Percentiles rank a stretch among this genome's conserved stretches.
Evolutionary conservation across 176 grass and related monocot genomes (phyloP).

Genomic region (Eremochloa ophiuroides): DNA sequence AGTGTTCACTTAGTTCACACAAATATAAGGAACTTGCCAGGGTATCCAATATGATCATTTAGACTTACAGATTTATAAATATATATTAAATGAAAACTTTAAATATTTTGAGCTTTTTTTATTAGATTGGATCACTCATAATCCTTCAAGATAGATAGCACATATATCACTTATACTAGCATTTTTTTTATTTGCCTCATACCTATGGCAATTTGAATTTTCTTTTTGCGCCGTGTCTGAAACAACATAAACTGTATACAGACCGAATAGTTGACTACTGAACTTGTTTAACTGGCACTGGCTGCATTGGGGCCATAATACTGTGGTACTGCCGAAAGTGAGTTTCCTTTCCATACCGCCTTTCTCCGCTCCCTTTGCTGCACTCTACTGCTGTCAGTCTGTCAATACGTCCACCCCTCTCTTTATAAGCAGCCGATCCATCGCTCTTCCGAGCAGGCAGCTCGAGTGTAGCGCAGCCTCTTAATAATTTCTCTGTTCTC

Average conservation of each 20-base stretch:
- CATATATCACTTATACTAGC: too few relatives aligned
- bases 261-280: neutral
- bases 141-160: too few relatives aligned
- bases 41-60: too few relatives aligned
- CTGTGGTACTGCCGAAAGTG: slow-evolving; percentile 32
- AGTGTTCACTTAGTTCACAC: too few relatives aligned
- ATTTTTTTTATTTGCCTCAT: too few relatives aligned
- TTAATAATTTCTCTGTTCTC: neutral
- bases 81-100: too few relatives aligned
- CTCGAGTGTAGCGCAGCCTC: neutral
- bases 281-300: neutral
- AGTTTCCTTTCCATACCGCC: neutral
- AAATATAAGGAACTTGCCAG: too few relatives aligned
- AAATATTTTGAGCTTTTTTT: too few relatives aligned
- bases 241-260: neutral
- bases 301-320: neutral
- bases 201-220: neutral
- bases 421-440: slow-evolving; percentile 2
- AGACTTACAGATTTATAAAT: too few relatives aligned
- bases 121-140: too few relatives aligned
- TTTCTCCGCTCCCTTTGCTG: neutral
- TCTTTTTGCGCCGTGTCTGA: neutral
- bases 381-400: neutral
- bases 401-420: neutral
- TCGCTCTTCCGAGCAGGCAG: neutral